phyloP scores from a whole-genome alignment of 371 early-diverging fungal genomes.

The Coemansia sp. region DNA sequence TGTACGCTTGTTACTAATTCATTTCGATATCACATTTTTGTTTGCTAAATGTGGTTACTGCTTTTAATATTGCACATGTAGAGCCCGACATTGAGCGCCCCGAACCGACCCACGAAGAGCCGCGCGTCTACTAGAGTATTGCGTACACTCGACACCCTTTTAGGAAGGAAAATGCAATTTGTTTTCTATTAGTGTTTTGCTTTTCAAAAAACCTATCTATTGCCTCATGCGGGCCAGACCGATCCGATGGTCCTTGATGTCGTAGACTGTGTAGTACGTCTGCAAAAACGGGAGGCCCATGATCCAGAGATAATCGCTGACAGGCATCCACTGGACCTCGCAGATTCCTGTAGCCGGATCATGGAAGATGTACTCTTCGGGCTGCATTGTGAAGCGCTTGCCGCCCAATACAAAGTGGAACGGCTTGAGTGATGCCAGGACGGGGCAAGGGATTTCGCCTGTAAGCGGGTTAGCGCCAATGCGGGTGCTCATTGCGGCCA shows the following conservation, averaged over 20 bases:
- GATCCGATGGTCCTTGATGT: conserved; percentile 38
- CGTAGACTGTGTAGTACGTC: conserved; percentile 51
- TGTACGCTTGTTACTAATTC: neutral
- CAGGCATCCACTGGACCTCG: conserved; percentile 50
- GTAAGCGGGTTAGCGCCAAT: conserved; percentile 45
- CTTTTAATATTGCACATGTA: neutral
- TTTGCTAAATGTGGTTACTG: neutral
- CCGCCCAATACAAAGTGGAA: conserved; percentile 48
- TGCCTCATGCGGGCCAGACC: conserved; percentile 38
- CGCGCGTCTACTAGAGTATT: neutral
- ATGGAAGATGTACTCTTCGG: conserved; percentile 43
- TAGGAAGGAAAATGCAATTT: no score
- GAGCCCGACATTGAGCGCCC: conserved; percentile 36
- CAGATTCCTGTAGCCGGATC: conserved; percentile 33
- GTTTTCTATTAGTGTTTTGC: neutral
- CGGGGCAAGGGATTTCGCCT: conserved; percentile 40
- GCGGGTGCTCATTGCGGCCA: conserved; percentile 40
- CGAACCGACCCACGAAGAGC: neutral
- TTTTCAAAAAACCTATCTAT: neutral
- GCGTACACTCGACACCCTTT: no score
- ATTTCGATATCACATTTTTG: neutral
- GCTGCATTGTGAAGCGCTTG: conserved; percentile 37
- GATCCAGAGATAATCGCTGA: conserved; percentile 50
- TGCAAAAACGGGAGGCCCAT: conserved; percentile 53
- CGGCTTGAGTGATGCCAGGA: conserved; percentile 28